Conservation (phyloP, 805 yeast species). For the Yarrowia keelungensis region DNA sequence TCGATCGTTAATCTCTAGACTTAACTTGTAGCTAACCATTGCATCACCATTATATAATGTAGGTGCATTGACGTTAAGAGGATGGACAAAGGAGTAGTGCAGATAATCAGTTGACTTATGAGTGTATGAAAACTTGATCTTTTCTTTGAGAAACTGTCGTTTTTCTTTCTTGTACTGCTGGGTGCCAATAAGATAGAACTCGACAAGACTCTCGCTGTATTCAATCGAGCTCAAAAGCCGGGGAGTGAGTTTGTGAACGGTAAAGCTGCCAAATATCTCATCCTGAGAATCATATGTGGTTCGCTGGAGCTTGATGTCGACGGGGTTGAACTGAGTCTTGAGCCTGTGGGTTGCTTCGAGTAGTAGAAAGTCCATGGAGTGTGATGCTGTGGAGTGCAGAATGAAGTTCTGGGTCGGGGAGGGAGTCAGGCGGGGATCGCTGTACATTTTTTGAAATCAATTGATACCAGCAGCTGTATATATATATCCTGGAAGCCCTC, state of each 20-base stretch:
- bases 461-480: neutral
- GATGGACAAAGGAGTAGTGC: slow-evolving; percentile 7
- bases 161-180: slow-evolving; percentile 23
- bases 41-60: slow-evolving; percentile 20
- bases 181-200: slow-evolving; percentile 28
- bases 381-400: slow-evolving; percentile 4
- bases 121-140: slow-evolving; percentile 9
- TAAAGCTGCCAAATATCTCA: slow-evolving; percentile 9
- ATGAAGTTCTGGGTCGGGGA: slow-evolving; percentile 29
- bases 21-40: slow-evolving; percentile 17
- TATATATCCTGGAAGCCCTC: neutral
- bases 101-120: neutral
- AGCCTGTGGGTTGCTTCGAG: slow-evolving; percentile 22
- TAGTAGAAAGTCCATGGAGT: slow-evolving; percentile 15
- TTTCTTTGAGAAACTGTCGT: slow-evolving; percentile 4
- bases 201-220: slow-evolving; percentile 20
- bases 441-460: neutral
- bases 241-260: slow-evolving; percentile 17
- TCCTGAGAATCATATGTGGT: slow-evolving; percentile 17
- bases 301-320: slow-evolving; percentile 17
- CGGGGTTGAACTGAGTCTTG: slow-evolving; percentile 22
- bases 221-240: slow-evolving; percentile 6
- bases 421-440: slow-evolving; percentile 13
- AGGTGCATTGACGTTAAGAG: slow-evolving; percentile 4
- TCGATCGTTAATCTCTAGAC: neutral